Conservation (phyloP, 345 rosid genomes). For the Nasturtium officinale region DNA sequence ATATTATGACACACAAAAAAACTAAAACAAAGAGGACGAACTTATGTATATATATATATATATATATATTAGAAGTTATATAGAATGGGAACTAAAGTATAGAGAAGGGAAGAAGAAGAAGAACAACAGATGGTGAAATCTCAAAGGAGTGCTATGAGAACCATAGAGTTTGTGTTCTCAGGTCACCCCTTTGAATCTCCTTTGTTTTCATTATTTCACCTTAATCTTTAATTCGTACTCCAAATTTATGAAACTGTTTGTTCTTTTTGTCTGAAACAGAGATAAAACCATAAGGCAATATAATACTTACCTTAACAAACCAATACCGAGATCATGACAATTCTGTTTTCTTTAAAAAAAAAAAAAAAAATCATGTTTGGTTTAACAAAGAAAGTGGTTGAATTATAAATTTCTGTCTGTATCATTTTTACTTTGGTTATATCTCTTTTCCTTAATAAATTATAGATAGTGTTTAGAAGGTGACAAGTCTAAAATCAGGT, state of each 20-base stretch:
- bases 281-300: background rate
- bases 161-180: conserved; percentile 37
- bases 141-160: conserved; percentile 40
- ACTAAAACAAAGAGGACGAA: background rate
- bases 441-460: too few relatives aligned
- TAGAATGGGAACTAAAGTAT: background rate
- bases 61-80: too few relatives aligned
- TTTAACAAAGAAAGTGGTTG: background rate
- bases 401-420: too few relatives aligned
- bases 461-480: too few relatives aligned
- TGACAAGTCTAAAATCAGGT: conserved; percentile 28
- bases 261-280: conserved; percentile 4
- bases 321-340: conserved; percentile 5
- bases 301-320: background rate
- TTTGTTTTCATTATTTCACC: background rate
- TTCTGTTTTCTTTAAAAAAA: background rate
- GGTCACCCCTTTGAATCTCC: conserved; percentile 44
- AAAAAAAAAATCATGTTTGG: background rate
- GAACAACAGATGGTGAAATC: conserved; percentile 18
- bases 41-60: background rate
- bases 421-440: too few relatives aligned
- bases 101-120: background rate
- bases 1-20: conserved; percentile 20
- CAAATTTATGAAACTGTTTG: background rate
- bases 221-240: background rate